phyloP scores from a whole-genome alignment of 2,329 filamentous ascomycete genomes.

The Cadophora luteo-olivacea region DNA sequence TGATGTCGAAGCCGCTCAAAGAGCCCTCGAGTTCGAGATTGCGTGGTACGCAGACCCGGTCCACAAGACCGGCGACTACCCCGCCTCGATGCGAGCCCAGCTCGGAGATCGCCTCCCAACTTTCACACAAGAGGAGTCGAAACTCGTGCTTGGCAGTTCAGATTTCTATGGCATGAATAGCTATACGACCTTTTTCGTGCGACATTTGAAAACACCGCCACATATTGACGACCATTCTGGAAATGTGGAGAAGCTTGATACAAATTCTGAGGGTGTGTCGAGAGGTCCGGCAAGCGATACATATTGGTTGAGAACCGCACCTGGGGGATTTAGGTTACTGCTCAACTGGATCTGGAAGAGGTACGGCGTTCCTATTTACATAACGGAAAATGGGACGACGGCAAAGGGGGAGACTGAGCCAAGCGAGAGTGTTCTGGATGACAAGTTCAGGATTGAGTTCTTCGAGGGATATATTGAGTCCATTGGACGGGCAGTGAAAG shows the following conservation, averaged over 20 bases:
- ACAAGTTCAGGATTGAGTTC: constrained; percentile 81
- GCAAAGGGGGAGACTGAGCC: constrained; percentile 81
- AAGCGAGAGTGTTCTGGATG: constrained; percentile 72
- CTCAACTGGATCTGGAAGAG: constrained; percentile 79
- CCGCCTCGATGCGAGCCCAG: constrained; percentile 81
- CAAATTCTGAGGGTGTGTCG: constrained; percentile 73
- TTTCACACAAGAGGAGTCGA: constrained; percentile 71
- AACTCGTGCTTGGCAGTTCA: constrained; percentile 77
- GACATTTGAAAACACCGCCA: constrained; percentile 67
- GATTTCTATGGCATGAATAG: constrained; percentile 96
- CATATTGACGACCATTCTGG: constrained; percentile 73
- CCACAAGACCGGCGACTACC: constrained; percentile 78
- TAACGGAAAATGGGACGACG: constrained; percentile 87
- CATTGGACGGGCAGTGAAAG: constrained; percentile 72
- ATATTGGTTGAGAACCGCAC: constrained; percentile 77
- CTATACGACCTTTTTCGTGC: constrained; percentile 87
- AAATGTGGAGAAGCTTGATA: constrained; percentile 74
- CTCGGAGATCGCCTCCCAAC: constrained; percentile 78
- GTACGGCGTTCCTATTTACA: constrained; percentile 80
- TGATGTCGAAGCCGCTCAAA: constrained; percentile 75
- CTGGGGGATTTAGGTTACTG: constrained; percentile 77
- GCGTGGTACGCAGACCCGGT: constrained; percentile 87
- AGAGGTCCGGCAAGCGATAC: constrained; percentile 84
- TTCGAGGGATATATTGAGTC: constrained; percentile 78
- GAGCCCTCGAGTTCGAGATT: constrained; percentile 85